Base-by-base conservation (phyloP, 73 alveolate species). In the Uronychia setigera region DNA sequence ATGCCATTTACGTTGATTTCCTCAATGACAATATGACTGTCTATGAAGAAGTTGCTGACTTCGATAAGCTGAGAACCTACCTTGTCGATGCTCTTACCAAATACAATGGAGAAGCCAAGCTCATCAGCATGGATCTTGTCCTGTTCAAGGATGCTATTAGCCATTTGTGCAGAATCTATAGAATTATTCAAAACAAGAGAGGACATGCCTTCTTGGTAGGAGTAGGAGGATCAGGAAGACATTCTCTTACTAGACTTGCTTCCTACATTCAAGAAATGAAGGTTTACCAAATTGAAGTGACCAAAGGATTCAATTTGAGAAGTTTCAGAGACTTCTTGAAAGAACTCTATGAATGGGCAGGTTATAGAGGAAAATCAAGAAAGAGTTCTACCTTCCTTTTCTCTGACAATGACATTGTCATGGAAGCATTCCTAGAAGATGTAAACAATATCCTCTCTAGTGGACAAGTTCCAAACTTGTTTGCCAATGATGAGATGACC, bases 391-490 rank as follows among this genome's bases (percentile, higher is more conserved):
- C 85, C 78, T 86, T 86, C 83, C 31, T 86, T 29, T 97, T 97
- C 94, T 87, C 98, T 46, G 99, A 97, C 80, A 97, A 97, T 35
- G 98, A 96, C 77, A 96, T 95, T 31, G 93, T 92, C 33, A 93
- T 94, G 58, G 99, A 97, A 88, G 91, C 98, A 59, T 97, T 98
- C 96, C 91, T 97, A 76, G 99, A 97, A 93, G 99, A 99, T 84
- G 99, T 99, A 0, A 98, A 98, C 93, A 99, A 99, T 91, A 96
- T 98, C 81, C 95, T 99, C 59, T 81, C 98, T 80, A 93, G 97
- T 26, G 99, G 99, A 1, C 99, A 97, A 86, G 99, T 98, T 46
- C 99, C 99, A 0, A 98, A 98, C 82, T 95, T 99, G 67, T 99
- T 97, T 93, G 83, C 93, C 35, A 92, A 95, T 35, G 99, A 99